Conservation (phyloP, 176 grass and related monocot genomes). For the Ampelocalamus luodianensis region DNA sequence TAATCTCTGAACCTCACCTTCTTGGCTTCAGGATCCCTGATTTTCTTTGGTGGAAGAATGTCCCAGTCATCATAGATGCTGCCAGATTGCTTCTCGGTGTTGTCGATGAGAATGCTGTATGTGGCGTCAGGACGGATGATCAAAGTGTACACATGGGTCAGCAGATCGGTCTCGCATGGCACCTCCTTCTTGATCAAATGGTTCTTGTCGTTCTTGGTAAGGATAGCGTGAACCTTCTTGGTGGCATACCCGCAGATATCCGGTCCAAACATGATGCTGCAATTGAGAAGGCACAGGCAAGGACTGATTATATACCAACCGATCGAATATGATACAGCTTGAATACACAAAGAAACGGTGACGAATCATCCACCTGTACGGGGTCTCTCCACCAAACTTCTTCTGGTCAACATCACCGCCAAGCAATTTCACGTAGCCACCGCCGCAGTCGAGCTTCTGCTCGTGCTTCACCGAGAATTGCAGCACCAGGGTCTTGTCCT, state of each 20-base stretch:
- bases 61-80: conserved; percentile 71
- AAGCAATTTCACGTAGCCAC: conserved; percentile 76
- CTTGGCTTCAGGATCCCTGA: conserved; percentile 75
- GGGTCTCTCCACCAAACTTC: conserved; percentile 84
- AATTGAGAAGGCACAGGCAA: neutral
- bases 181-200: conserved; percentile 74
- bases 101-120: conserved; percentile 75
- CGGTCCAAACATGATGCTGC: conserved; percentile 77
- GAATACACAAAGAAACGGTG: neutral
- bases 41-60: conserved; percentile 69
- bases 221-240: conserved; percentile 68
- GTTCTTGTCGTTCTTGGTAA: conserved; percentile 63
- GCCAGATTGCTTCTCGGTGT: conserved; percentile 59
- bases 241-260: conserved; percentile 71
- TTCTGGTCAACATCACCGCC: conserved; percentile 71
- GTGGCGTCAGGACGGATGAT: conserved; percentile 58
- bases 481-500: conserved; percentile 68
- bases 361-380: conserved; percentile 65
- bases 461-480: conserved; percentile 86
- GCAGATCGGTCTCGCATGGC: conserved; percentile 63
- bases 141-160: conserved; percentile 72
- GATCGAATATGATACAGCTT: neutral
- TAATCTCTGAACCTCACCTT: conserved; percentile 47
- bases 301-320: neutral
- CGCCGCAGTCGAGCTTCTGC: conserved; percentile 80